Evolutionary conservation across 2,329 filamentous ascomycete genomes (phyloP), one percentile per base, ranked within the genome.

Genomic region (Neofusicoccum laricinum): DNA sequence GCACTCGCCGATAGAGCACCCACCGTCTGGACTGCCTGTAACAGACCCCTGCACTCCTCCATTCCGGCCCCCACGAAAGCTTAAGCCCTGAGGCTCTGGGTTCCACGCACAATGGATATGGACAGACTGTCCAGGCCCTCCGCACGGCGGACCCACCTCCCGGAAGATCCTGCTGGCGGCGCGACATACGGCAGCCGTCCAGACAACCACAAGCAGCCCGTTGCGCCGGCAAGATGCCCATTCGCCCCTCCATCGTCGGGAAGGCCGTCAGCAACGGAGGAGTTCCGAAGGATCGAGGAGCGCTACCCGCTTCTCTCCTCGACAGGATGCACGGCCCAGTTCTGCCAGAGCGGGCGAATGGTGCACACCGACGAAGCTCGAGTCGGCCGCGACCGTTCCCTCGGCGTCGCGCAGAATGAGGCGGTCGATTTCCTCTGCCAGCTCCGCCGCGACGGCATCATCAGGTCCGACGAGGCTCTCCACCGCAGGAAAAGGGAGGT

Each of bases 301-400:
- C 17, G 38, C 6, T 58, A 65, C 43, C 64, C 57, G 15, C 63
- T 57, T 8, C 49, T 71, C 4, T 67, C 67, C 19, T 68, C 69
- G 12, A 71, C 69, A 11, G 69, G 69, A 46, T 71, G 69, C 57
- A 67, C 69, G 1, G 21, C 50, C 12, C 51, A 70, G 7, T 69
- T 71, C 38, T 71, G 69, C 63, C 69, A 71, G 36, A 61, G 68
- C n/a, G 69, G 69, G 11, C 66, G 69, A 21, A 67, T 66, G 45
- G 45, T 65, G 6, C 69, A 68, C 32, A 70, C 67, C 5, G 64
- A 70, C 36, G 69, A 71, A 62, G 64, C 67, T 53, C 64, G 68
- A 19, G 64, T 71, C 12, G 69, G 69, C 15, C 64, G 65, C 36
- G 66, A 70, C 53, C 67, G 69, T 36, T 38, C 63, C 8, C 41